Conservation (phyloP, 2,329 filamentous ascomycete genomes). For the Colletotrichum liriopes region DNA sequence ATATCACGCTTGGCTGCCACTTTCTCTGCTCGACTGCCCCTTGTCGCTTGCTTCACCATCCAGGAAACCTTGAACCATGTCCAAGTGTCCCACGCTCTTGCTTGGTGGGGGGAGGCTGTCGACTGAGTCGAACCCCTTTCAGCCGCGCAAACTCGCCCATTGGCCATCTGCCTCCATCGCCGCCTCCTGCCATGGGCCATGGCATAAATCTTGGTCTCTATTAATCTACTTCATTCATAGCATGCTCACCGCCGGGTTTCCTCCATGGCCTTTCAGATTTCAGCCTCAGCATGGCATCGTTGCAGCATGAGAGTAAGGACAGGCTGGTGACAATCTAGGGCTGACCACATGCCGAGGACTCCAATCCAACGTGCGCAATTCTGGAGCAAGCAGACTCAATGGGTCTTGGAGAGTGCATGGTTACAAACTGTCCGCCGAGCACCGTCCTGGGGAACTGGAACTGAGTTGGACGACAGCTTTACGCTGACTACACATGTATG, state of each 20-base stretch:
- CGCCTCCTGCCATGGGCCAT: background rate
- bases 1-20: background rate
- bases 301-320: background rate
- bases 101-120: constrained; percentile 1
- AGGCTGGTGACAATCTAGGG: constrained; percentile 13
- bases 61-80: background rate
- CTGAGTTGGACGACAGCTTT: background rate
- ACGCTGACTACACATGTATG: background rate
- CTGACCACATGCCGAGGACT: background rate
- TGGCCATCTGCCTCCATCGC: background rate
- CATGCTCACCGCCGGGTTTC: constrained; percentile 21
- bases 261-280: constrained; percentile 1
- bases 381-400: background rate
- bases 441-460: background rate
- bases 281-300: background rate
- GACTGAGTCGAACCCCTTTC: constrained; percentile 14
- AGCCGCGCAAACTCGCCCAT: background rate
- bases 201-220: constrained; percentile 28
- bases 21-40: constrained; percentile 8
- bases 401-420: background rate
- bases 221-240: constrained; percentile 38
- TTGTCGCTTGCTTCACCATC: background rate
- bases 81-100: background rate
- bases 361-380: too few species aligned
- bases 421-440: background rate